Evolutionary conservation across 2,329 filamentous ascomycete genomes (phyloP).

Genomic region (Monosporascus cannonballus): DNA sequence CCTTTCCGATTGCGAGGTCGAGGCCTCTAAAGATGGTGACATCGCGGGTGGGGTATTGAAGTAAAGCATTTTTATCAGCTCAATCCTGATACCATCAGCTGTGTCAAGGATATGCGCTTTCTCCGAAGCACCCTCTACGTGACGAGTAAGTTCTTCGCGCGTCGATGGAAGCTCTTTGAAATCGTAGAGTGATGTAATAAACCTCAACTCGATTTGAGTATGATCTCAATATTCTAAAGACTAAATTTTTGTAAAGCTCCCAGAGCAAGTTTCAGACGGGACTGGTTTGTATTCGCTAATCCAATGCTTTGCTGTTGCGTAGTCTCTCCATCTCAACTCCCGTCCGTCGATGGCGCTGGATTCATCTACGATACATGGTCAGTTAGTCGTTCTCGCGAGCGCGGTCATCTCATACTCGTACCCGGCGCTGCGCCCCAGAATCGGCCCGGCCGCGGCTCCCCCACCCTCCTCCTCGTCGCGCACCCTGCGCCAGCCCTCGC

Average conservation of each 20-base stretch:
- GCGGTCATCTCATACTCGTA: slow-evolving; percentile 17
- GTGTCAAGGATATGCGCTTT: slow-evolving; percentile 34
- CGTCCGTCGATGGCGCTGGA: not conserved
- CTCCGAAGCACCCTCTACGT: not conserved
- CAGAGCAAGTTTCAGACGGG: too few species aligned
- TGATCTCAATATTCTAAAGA: too few species aligned
- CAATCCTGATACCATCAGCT: slow-evolving; percentile 47
- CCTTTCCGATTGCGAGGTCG: slow-evolving; percentile 58
- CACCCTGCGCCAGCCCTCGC: slow-evolving; percentile 34
- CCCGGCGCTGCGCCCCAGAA: slow-evolving; percentile 23
- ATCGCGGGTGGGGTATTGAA: slow-evolving; percentile 54
- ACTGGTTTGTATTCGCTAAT: too few species aligned
- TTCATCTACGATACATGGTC: slow-evolving; percentile 15
- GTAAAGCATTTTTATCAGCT: slow-evolving; percentile 50
- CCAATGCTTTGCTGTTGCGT: too few species aligned
- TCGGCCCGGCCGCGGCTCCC: slow-evolving; percentile 9
- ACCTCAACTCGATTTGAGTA: too few species aligned
- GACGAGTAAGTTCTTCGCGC: too few species aligned
- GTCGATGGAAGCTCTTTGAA: too few species aligned
- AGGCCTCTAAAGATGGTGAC: slow-evolving; percentile 53
- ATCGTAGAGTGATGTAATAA: too few species aligned
- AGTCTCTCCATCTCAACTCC: too few species aligned
- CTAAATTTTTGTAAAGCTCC: too few species aligned
- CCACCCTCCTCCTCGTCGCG: slow-evolving; percentile 47
- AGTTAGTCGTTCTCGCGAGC: not conserved